Evolutionary conservation across 2,329 filamentous ascomycete genomes (phyloP).

Genomic region (Microsporum audouinii): DNA sequence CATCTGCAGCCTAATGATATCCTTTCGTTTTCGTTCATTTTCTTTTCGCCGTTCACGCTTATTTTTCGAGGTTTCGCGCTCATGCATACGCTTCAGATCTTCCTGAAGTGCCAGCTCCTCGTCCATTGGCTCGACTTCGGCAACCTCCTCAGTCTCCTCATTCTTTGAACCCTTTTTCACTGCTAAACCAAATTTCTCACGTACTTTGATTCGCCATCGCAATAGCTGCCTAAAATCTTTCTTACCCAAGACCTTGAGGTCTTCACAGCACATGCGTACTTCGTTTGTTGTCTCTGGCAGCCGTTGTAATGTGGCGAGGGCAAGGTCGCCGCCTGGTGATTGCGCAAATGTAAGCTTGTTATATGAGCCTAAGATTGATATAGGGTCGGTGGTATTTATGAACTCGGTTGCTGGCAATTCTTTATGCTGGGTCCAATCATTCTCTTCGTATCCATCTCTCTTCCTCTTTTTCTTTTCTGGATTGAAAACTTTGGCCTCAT

Average conservation of each 20-base stretch:
- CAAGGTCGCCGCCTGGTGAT: slow-evolving; percentile 68
- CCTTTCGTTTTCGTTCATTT: slow-evolving; percentile 88
- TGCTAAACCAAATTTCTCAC: slow-evolving; percentile 80
- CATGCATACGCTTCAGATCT: slow-evolving; percentile 70
- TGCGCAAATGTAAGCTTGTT: slow-evolving; percentile 79
- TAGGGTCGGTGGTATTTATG: slow-evolving; percentile 85
- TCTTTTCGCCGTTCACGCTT: slow-evolving; percentile 76
- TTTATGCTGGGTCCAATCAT: slow-evolving; percentile 85
- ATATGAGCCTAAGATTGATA: slow-evolving; percentile 74
- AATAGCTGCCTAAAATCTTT: slow-evolving; percentile 89
- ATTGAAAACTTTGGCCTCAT: slow-evolving; percentile 96
- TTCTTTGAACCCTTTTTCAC: slow-evolving; percentile 53
- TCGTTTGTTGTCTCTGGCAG: slow-evolving; percentile 78
- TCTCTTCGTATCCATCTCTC: slow-evolving; percentile 94
- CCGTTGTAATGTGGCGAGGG: slow-evolving; percentile 72
- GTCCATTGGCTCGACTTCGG: slow-evolving; percentile 79
- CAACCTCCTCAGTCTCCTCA: slow-evolving; percentile 56
- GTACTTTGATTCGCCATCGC: slow-evolving; percentile 77
- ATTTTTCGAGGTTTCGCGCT: slow-evolving; percentile 62
- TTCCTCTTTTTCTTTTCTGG: slow-evolving; percentile 96
- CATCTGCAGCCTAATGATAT: slow-evolving; percentile 92
- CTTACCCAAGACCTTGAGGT: slow-evolving; percentile 80
- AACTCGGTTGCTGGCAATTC: slow-evolving; percentile 82
- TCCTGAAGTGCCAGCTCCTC: slow-evolving; percentile 86
- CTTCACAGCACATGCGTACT: slow-evolving; percentile 63